Evolutionary conservation across 169 alveolate genomes (phyloP).

Genomic region (Eimeria tenella): DNA sequence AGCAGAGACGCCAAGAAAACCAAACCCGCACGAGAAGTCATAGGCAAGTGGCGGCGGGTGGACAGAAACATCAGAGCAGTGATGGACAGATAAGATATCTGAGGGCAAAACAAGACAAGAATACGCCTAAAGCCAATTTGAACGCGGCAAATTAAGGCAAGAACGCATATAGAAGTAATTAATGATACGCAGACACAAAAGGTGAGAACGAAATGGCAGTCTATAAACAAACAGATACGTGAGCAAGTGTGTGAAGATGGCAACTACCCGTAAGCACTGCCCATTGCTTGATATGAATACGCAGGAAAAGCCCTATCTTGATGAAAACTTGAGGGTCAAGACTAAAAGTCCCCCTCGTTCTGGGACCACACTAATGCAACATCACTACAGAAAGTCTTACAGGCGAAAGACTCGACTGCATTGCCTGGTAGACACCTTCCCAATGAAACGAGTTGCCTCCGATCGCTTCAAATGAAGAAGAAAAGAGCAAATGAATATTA

Average conservation of each 20-base stretch:
- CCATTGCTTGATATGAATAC: neutral
- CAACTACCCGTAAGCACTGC: neutral
- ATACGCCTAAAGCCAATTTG: neutral
- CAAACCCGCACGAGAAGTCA: neutral
- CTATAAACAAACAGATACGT: neutral
- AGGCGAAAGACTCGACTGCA: slow-evolving; percentile 8
- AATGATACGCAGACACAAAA: neutral
- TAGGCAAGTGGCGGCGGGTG: slow-evolving; percentile 43
- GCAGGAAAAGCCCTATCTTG: too few species aligned
- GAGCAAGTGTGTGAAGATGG: neutral
- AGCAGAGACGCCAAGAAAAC: slow-evolving; percentile 35
- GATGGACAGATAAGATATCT: slow-evolving; percentile 17
- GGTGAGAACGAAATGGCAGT: neutral
- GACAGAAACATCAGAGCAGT: slow-evolving; percentile 39
- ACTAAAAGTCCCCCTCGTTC: too few species aligned
- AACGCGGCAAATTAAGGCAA: neutral
- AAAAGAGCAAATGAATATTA: neutral
- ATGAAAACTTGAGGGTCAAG: too few species aligned
- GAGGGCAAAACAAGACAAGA: neutral
- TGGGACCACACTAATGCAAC: neutral
- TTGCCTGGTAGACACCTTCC: slow-evolving; percentile 15
- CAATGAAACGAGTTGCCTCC: slow-evolving; percentile 12
- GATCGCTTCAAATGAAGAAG: neutral
- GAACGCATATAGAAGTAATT: neutral
- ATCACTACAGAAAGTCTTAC: neutral